Base-by-base conservation (phyloP, 306 rosid genomes). In the Cicer bijugum region DNA sequence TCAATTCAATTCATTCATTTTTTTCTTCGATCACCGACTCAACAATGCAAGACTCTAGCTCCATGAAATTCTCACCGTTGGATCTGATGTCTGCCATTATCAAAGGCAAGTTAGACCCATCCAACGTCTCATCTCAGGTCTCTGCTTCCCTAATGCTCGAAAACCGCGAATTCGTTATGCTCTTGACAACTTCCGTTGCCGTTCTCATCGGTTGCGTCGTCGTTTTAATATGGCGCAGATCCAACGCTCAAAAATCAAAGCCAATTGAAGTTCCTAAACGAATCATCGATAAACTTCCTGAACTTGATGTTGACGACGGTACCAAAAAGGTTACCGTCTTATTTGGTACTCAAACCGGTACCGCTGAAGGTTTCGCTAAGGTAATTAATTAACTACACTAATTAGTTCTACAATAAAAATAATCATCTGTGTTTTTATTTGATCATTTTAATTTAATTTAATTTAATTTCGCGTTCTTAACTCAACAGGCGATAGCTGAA, bases 361-460 rank as follows among this genome's bases (percentile, higher is more conserved):
- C 97, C 3, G 99, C 99, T 6, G 99, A 95, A 88, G 99, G 99
- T 10, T 95, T 95, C 65, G 91, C 99, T 4, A 95, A 90, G 96
- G 98, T 78, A 39, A 51, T 43, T 12, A 6, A 4, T 28, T 28
- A 28, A 28, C 35, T 28, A 28, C 35, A 28, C 35, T 28, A 28
- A 28, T 28, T 28, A 4, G 4, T 28, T 4, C 0, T 28, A 28
- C 35, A 28, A 3, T 4, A 3, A 28, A 28, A 50, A n/a, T 17
- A n/a, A 28, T 4, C 4, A 12, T 17, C 2, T 17, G 16, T 17
- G 52, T 23, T 23, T 23, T 57, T 5, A 58, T 33, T 66, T 44
- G 40, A 66, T 12, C 11, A 20, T 1, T 5, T 66, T 6, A 66
- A 20, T 19, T 66, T 44, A 66, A 20, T 19, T 66, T 44, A 11